phyloP scores from a whole-genome alignment of 495 filamentous ascomycete genomes.

The Pyronema domesticum region DNA sequence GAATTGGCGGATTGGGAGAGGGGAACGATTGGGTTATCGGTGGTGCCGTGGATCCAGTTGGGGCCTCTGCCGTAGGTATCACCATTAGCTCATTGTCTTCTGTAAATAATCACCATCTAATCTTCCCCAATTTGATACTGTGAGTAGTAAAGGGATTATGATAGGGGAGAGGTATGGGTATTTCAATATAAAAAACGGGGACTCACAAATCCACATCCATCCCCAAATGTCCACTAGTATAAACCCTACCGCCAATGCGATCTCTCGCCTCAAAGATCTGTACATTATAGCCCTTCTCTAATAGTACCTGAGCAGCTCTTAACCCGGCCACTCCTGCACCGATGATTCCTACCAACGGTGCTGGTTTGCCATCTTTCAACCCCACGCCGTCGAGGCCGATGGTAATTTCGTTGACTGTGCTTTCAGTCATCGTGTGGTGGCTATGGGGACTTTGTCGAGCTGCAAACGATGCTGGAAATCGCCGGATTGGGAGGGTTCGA shows the following conservation, averaged over 20 bases:
- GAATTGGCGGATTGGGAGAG: slow-evolving; percentile 56
- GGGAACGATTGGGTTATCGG: slow-evolving; percentile 65
- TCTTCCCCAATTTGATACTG: too few relatives aligned
- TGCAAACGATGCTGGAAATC: too few relatives aligned
- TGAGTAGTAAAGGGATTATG: too few relatives aligned
- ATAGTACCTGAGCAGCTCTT: slow-evolving; percentile 64
- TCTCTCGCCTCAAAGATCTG: slow-evolving; percentile 74
- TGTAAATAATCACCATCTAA: neutral
- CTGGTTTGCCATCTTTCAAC: slow-evolving; percentile 1
- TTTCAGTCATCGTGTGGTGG: too few relatives aligned
- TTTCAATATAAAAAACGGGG: neutral
- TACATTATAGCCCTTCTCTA: slow-evolving; percentile 60
- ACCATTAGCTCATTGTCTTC: neutral
- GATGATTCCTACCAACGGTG: slow-evolving; percentile 44
- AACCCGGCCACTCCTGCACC: slow-evolving; percentile 82
- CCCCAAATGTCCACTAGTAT: slow-evolving; percentile 24
- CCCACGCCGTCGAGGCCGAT: neutral
- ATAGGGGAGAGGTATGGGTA: too few relatives aligned
- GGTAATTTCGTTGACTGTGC: neutral
- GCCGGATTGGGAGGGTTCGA: too few relatives aligned
- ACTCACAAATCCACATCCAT: slow-evolving; percentile 38
- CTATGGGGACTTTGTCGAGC: too few relatives aligned
- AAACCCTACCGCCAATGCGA: slow-evolving; percentile 66
- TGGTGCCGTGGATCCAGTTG: slow-evolving; percentile 90
- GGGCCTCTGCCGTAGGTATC: slow-evolving; percentile 40